These are phyloP conservation scores for Solanum pinnatisectum DNA, from an alignment of 257 asterid genomes.

Conservation along the genomic window DNA sequence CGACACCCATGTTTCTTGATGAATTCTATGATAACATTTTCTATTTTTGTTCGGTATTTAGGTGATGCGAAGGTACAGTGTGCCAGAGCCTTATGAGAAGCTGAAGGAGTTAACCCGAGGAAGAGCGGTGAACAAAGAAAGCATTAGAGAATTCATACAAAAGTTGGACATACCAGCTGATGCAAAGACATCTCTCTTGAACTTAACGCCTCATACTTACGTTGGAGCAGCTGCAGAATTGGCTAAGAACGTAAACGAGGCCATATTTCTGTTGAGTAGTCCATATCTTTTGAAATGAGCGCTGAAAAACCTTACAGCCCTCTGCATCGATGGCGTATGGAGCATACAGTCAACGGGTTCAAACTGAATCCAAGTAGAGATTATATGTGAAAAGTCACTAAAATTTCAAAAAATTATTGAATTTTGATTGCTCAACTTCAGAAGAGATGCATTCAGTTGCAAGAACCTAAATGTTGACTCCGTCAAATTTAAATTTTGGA, in stretches of 20 bases:
- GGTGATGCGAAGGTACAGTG: slow-evolving; percentile 90
- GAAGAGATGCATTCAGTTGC: neutral
- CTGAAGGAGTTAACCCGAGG: slow-evolving; percentile 91
- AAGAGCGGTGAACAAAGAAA: slow-evolving; percentile 60
- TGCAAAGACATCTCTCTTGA: slow-evolving; percentile 54
- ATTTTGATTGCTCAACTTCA: neutral
- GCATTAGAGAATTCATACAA: slow-evolving; percentile 60
- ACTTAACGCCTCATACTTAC: slow-evolving; percentile 71
- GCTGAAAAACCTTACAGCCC: neutral
- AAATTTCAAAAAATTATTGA: neutral
- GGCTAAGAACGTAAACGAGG: slow-evolving; percentile 22
- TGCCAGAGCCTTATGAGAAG: slow-evolving; percentile 92
- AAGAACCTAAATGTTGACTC: neutral
- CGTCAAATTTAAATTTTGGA: neutral
- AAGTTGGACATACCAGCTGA: slow-evolving; percentile 56
- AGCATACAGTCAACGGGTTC: neutral
- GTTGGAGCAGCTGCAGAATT: slow-evolving; percentile 43
- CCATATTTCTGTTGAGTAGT: slow-evolving; percentile 13
- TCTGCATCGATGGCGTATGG: neutral
- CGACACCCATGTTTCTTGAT: neutral
- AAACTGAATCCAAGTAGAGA: neutral
- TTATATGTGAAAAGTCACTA: neutral
- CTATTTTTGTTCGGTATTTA: slow-evolving; percentile 1
- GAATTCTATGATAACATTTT: neutral
- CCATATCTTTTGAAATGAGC: neutral